Percentiles rank a stretch among this genome's conserved stretches.
phyloP scores from a whole-genome alignment of 2,329 filamentous ascomycete species.

The Endocalyx cinctus region DNA sequence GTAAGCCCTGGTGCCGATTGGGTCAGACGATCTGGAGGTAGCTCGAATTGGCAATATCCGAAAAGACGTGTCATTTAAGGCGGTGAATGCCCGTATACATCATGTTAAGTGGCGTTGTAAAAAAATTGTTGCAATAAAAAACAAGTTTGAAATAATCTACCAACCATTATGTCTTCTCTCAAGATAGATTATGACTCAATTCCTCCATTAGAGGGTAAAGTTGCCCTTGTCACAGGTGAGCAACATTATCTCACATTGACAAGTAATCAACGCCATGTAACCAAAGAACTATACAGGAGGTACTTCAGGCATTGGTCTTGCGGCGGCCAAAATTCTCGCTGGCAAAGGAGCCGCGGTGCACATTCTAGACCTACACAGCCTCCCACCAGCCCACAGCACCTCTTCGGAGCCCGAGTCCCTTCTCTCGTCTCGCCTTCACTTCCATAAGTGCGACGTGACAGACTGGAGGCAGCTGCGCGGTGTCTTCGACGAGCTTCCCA shows the following conservation, averaged over 20 bases:
- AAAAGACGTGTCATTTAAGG: too few species aligned
- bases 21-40: too few species aligned
- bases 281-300: constrained; percentile 3
- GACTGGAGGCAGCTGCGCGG: constrained; percentile 19
- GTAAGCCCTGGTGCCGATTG: too few species aligned
- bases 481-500: constrained; percentile 15
- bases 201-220: not conserved
- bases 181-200: not conserved
- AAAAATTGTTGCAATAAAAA: too few species aligned
- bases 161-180: constrained; percentile 1
- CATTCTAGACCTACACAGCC: constrained; percentile 4
- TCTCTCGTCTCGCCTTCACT: constrained; percentile 2
- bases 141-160: too few species aligned
- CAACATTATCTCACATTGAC: not conserved
- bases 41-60: too few species aligned
- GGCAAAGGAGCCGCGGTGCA: constrained; percentile 7
- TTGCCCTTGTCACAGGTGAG: constrained; percentile 2
- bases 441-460: constrained; percentile 20
- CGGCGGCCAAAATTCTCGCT: constrained; percentile 2
- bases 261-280: not conserved
- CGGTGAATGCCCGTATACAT: too few species aligned
- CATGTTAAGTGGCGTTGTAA: too few species aligned
- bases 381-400: not conserved
- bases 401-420: not conserved
- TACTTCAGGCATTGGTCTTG: constrained; percentile 8